Evolutionary conservation across 2,329 filamentous ascomycete species (phyloP).

Genomic region (Beauveria rudraprayagi): DNA sequence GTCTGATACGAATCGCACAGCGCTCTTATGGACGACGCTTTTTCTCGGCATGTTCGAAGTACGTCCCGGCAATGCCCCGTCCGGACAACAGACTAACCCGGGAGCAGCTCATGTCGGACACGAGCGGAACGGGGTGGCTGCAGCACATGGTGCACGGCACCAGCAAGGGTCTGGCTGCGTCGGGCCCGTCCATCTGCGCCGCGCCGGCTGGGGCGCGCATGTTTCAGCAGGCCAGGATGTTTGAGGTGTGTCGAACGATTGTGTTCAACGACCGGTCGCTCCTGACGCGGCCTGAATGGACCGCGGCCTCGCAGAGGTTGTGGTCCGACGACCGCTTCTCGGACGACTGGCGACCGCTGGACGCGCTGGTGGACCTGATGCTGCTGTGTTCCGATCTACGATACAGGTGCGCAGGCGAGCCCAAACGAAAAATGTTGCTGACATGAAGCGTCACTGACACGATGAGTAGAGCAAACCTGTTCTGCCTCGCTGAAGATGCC

Average conservation of each 20-base stretch:
- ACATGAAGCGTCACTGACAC: not conserved
- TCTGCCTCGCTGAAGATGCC: not conserved
- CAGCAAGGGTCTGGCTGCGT: constrained; percentile 22
- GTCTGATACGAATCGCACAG: constrained; percentile 12
- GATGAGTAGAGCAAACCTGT: not conserved
- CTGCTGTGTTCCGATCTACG: constrained; percentile 23
- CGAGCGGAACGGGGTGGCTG: constrained; percentile 24
- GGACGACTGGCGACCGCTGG: constrained; percentile 14
- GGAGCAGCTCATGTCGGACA: constrained; percentile 24
- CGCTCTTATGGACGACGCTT: constrained; percentile 25
- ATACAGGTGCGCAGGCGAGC: constrained; percentile 17
- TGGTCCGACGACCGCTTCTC: not conserved
- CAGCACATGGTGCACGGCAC: constrained; percentile 29
- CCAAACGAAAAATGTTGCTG: no score
- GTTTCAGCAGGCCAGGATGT: constrained; percentile 23
- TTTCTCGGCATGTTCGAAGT: constrained; percentile 29
- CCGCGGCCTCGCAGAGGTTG: not conserved
- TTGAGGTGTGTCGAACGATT: constrained; percentile 25
- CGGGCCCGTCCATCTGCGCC: constrained; percentile 19
- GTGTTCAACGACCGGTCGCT: constrained; percentile 23
- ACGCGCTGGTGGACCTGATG: constrained; percentile 24
- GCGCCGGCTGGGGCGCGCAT: constrained; percentile 19
- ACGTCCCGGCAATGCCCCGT: not conserved
- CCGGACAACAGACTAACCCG: not conserved
- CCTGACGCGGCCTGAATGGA: constrained; percentile 20